phyloP scores from a whole-genome alignment of 202 grass and related monocot genomes.

The Hordeum pubiflorum region DNA sequence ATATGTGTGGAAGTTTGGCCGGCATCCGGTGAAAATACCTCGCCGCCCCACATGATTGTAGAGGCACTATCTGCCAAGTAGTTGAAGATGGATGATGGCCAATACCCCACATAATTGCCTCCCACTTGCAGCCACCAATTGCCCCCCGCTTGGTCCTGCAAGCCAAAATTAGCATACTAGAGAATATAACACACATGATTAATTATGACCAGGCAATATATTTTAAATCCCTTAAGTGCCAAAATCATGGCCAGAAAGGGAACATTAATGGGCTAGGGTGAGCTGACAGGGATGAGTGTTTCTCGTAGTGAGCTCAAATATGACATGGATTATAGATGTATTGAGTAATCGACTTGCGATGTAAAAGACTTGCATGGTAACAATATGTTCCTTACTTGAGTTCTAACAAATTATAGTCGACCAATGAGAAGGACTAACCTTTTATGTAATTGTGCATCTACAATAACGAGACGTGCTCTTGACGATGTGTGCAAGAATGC shows the following conservation, averaged over 20 bases:
- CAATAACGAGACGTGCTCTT: background rate
- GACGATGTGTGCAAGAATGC: background rate
- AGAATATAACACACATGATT: background rate
- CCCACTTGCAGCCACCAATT: background rate
- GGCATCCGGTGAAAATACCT: background rate
- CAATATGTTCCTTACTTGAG: no score
- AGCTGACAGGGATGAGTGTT: no score
- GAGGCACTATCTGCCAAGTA: constrained; percentile 61
- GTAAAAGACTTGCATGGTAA: no score
- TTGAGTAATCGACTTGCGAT: no score
- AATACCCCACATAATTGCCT: background rate
- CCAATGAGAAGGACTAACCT: no score
- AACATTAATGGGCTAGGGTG: no score
- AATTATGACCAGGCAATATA: no score
- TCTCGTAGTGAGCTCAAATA: no score
- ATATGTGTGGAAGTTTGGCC: background rate
- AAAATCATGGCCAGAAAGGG: background rate
- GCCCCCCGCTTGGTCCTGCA: background rate
- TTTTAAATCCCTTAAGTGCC: background rate
- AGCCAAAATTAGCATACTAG: background rate
- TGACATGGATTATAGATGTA: no score
- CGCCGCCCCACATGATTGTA: constrained; percentile 11
- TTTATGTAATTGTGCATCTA: no score
- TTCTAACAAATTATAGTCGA: no score
- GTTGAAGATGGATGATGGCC: constrained; percentile 37